Evolutionary conservation across 116 monocot genomes (phyloP), one percentile per base, ranked within the genome.

Genomic region (Cymodocea nodosa): DNA sequence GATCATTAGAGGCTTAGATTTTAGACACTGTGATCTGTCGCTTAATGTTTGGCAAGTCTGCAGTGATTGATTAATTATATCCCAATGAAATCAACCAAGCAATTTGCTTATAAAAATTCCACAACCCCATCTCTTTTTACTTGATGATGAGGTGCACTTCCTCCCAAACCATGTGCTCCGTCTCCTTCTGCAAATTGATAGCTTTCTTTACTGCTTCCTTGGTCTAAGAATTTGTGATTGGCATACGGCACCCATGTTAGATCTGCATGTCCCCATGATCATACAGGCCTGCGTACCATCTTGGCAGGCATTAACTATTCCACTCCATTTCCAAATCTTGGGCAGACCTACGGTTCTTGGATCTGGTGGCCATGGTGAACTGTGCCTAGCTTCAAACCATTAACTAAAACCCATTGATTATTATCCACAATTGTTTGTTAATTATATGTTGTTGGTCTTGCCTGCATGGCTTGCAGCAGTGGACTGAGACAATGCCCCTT

Each of bases 321-420:
- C 48, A 20, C 5, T 65, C 5, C 22, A 51, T 17, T 40, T 40
- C 23, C 23, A 4, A 14, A 65, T 18, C 23, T 2, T 25, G 18
- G 14, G 44, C 23, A 19, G 35, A 11, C 17, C 62, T 18, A 10
- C 44, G 50, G 44, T 15, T 44, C 65, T 65, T 65, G 65, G 51
- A 65, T 65, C 65, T 65, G 23, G 23, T 65, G 65, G 22, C 64
- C 23, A 48, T 24, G 20, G 23, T 24, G 23, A 40, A 50, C 65
- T 11, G 19, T n/a, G 19, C 64, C 39, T 50, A 50, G 4, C 3
- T 50, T 49, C 50, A n/a, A 23, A 23, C 23, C 19, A 23, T 64
- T 50, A 44, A 15, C 50, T 50, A 44, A 15, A 60, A 60, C 34
- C 30, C 5, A 60, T 15, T 60, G 60, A 60, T 60, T 4, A 30